Evolutionary conservation across 345 rosid species (phyloP).

Genomic region (Leavenworthia alabamica): DNA sequence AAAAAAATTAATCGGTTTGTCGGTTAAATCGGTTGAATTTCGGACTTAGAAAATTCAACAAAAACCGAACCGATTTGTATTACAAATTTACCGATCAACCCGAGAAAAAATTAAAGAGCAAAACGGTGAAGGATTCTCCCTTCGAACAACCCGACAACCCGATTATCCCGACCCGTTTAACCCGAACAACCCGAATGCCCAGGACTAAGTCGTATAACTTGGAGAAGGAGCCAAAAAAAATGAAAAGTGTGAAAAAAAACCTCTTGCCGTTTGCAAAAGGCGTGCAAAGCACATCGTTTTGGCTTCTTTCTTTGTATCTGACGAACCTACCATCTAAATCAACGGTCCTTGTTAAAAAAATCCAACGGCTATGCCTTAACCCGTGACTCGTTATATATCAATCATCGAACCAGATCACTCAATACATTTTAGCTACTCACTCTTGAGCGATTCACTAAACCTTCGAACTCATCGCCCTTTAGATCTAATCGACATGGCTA

Average conservation of each 20-base stretch:
- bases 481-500: slow-evolving; percentile 40
- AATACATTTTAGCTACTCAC: background rate
- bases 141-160: too few relatives aligned
- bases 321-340: slow-evolving; percentile 5
- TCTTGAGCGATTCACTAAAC: background rate
- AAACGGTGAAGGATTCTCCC: too few relatives aligned
- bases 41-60: too few relatives aligned
- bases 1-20: too few relatives aligned
- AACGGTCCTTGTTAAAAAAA: slow-evolving; percentile 15
- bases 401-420: background rate
- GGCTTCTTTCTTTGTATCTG: background rate
- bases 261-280: slow-evolving; percentile 11
- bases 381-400: slow-evolving; percentile 12
- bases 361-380: slow-evolving; percentile 5
- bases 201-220: slow-evolving; percentile 22
- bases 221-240: slow-evolving; percentile 18
- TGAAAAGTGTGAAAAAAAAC: background rate
- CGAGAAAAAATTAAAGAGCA: too few relatives aligned
- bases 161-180: too few relatives aligned
- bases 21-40: too few relatives aligned
- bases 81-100: too few relatives aligned
- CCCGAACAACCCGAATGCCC: too few relatives aligned
- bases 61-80: too few relatives aligned
- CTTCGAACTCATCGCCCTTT: slow-evolving; percentile 28
- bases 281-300: slow-evolving; percentile 36